Base-by-base conservation (phyloP, 352 stramenopile species). In the Globisporangium cederbergense region DNA sequence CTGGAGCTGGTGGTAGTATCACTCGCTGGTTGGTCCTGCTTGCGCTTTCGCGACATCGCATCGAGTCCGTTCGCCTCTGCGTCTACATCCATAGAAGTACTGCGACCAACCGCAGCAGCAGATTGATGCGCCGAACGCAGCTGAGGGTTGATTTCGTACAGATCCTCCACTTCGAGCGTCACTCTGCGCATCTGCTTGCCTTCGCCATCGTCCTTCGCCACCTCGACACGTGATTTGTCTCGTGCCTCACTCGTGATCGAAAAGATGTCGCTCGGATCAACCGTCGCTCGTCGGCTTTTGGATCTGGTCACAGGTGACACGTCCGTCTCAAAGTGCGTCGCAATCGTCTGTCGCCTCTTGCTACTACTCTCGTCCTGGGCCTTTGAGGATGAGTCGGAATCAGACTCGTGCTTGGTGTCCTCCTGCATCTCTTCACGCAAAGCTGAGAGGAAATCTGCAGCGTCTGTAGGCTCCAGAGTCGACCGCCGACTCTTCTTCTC, bases 391-490 rank as follows among this genome's bases (percentile, higher is more conserved):
- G 9, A 20, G 64, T 67, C 1, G 30, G 60, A 18, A 32, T 63
- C 14, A 42, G 36, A 42, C 36, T 42, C 20, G 3, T 51, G 53
- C 4, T 47, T 65, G 34, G 9, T 18, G 62, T n/a, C 9, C 11
- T 38, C 25, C 1, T 58, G 32, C 18, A 60, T 32, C 42, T 53
- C 62, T 25, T 73, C 38, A 40, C 71, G 71, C 40, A 90, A 45
- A 16, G 77, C 73, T 8, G 76, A 62, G 9, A 90, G 62, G 16
- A 90, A 77, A 7, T 71, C 66, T 16, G 72, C 70, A 0, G 72
- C 80, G 42, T 86, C 81, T 0, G 60, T 72, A 5, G 77, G 71
- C 61, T 90, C 81, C 22, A 93, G 55, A 25, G 81, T 93, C 36
- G 72, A n/a, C 9, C 81, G 74, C 13, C 73, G 74, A 11, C 46